A percentile compares a stretch with the other conserved stretches of the same genome.
Conservation (phyloP, 768 basidiomycete species). For the Cystofilobasidium ferigula region DNA sequence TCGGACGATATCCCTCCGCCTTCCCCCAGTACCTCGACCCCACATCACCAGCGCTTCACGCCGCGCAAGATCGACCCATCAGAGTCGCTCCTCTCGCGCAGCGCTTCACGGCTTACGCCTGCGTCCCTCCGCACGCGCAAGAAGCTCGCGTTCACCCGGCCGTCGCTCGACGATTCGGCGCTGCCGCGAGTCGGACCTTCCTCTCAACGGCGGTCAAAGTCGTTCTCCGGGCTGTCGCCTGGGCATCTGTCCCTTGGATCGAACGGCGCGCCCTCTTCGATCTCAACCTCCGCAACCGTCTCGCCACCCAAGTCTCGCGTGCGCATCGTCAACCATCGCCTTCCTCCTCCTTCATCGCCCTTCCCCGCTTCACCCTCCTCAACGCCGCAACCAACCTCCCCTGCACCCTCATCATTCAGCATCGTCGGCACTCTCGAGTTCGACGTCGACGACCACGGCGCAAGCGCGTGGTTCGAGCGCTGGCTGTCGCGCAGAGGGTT, state of each 20-base stretch:
- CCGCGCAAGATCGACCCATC: background rate
- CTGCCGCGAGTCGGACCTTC: too few species aligned
- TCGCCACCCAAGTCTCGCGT: too few species aligned
- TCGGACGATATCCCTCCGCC: too few species aligned
- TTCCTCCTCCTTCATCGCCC: background rate
- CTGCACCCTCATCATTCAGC: too few species aligned
- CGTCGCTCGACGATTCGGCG: background rate
- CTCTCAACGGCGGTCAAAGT: too few species aligned
- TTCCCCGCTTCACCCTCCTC: background rate
- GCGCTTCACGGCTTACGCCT: background rate
- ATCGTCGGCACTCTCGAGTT: background rate
- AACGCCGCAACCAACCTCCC: background rate
- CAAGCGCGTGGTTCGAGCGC: background rate
- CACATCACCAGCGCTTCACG: background rate
- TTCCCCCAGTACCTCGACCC: background rate
- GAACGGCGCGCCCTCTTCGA: too few species aligned
- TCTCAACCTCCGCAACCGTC: too few species aligned
- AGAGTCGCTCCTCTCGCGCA: conserved; percentile 4
- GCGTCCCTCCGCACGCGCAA: background rate
- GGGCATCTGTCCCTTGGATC: too few species aligned
- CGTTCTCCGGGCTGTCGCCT: too few species aligned
- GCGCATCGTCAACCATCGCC: too few species aligned
- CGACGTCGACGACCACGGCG: background rate
- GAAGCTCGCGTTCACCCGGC: background rate
- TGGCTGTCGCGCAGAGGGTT: background rate